These are phyloP conservation scores for Calendula officinalis DNA, from an alignment of 129 eudicot species.

Conservation along the genomic window DNA sequence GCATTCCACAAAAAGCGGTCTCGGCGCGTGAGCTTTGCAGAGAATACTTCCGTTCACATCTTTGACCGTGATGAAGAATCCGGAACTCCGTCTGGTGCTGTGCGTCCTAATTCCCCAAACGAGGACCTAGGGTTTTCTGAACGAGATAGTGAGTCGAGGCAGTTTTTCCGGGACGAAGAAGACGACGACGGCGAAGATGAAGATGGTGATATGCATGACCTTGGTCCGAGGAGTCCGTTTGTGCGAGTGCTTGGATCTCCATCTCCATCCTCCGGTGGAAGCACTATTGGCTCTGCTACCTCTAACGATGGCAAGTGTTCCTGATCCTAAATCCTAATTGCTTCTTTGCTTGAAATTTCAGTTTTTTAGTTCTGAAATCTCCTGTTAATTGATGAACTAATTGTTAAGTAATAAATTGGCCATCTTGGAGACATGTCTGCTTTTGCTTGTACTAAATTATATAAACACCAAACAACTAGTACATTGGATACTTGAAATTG, in stretches of 20 bases:
- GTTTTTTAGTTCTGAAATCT: neutral
- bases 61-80: conserved; percentile 76
- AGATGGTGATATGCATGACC: conserved; percentile 34
- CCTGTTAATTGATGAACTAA: neutral
- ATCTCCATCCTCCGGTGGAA: conserved; percentile 80
- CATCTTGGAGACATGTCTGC: neutral
- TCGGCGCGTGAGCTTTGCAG: conserved; percentile 96
- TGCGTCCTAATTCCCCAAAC: conserved; percentile 18
- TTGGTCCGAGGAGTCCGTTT: conserved; percentile 43
- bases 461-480: conserved; percentile 5
- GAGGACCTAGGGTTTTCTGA: conserved; percentile 38
- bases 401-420: no score
- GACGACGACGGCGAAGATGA: conserved; percentile 34
- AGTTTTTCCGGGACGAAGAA: conserved; percentile 25
- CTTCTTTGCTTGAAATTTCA: neutral
- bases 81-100: conserved; percentile 40
- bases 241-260: conserved; percentile 60
- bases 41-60: conserved; percentile 72
- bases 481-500: conserved; percentile 4
- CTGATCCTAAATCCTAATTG: neutral
- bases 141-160: conserved; percentile 22
- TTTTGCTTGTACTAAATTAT: conserved; percentile 1
- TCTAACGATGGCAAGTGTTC: conserved; percentile 64
- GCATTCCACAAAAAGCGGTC: conserved; percentile 56
- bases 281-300: conserved; percentile 68